Evolutionary conservation across 2,329 filamentous ascomycete genomes (phyloP).

Genomic region (Claviceps sp.): DNA sequence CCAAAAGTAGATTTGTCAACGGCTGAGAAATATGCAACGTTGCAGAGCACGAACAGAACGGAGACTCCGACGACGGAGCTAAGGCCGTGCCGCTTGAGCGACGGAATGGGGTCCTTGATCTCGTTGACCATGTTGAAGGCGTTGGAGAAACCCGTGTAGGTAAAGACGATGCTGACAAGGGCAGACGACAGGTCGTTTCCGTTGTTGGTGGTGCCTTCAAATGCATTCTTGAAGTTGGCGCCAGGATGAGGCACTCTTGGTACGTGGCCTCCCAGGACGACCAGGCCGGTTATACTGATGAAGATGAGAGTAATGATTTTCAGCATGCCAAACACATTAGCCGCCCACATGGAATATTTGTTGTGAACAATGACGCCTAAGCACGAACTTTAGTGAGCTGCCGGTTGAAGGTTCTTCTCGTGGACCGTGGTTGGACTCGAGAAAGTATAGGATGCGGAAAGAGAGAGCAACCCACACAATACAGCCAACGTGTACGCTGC

Average conservation of each 20-base stretch:
- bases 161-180: conserved; percentile 44
- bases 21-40: conserved; percentile 47
- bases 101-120: conserved; percentile 33
- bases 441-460: not conserved
- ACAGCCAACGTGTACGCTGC: conserved; percentile 48
- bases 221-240: conserved; percentile 23
- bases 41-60: conserved; percentile 43
- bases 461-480: conserved; percentile 27
- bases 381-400: not conserved
- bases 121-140: conserved; percentile 51
- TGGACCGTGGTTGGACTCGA: no score
- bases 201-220: conserved; percentile 20
- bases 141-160: conserved; percentile 44
- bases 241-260: conserved; percentile 18
- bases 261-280: conserved; percentile 36
- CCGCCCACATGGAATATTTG: conserved; percentile 39
- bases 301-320: conserved; percentile 52
- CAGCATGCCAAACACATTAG: conserved; percentile 42
- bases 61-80: conserved; percentile 38
- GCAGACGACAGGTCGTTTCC: conserved; percentile 30
- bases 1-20: conserved; percentile 13
- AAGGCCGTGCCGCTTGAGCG: conserved; percentile 31
- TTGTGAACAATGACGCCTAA: conserved; percentile 36
- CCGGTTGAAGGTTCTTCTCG: no score
- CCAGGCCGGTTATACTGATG: conserved; percentile 45